phyloP scores from a whole-genome alignment of 2,329 filamentous ascomycete species.

The Juglanconis oblonga region DNA sequence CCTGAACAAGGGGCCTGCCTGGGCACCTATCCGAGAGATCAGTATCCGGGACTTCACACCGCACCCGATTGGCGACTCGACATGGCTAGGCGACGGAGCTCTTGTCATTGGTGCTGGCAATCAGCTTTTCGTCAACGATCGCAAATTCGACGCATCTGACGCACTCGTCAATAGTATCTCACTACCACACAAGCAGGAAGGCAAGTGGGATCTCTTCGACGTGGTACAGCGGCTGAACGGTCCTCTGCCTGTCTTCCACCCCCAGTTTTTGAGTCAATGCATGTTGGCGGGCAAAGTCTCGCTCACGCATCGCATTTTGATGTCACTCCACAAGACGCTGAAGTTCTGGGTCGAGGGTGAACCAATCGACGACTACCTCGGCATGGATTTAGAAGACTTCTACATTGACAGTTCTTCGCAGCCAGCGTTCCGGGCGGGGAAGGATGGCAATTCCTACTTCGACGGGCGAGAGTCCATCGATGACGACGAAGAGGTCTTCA shows the following conservation, averaged over 20 bases:
- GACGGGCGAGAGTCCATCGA: constrained; percentile 35
- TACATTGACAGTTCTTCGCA: constrained; percentile 34
- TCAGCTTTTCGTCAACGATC: constrained; percentile 81
- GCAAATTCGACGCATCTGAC: constrained; percentile 65
- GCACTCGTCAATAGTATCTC: constrained; percentile 53
- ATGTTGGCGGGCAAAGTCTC: constrained; percentile 74
- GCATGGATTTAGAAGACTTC: constrained; percentile 60
- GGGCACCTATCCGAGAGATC: constrained; percentile 82
- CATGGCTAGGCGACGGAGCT: constrained; percentile 83
- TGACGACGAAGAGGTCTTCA: constrained; percentile 62
- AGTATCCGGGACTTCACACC: constrained; percentile 77
- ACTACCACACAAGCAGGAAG: constrained; percentile 45
- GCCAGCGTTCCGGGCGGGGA: constrained; percentile 21
- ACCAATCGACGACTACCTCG: constrained; percentile 72
- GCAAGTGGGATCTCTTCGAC: constrained; percentile 70
- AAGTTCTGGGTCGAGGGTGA: constrained; percentile 85
- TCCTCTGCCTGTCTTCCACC: constrained; percentile 85
- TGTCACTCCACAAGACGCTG: constrained; percentile 69
- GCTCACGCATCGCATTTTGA: constrained; percentile 70
- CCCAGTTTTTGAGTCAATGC: constrained; percentile 84
- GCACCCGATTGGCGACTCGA: constrained; percentile 88
- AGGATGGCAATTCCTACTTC: constrained; percentile 36
- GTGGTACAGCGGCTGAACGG: constrained; percentile 82
- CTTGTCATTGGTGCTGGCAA: constrained; percentile 88
- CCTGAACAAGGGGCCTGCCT: constrained; percentile 82